Percentiles rank a stretch among this genome's conserved stretches.
phyloP scores from a whole-genome alignment of 2,329 filamentous ascomycete species.

The Monosporascus sp. region DNA sequence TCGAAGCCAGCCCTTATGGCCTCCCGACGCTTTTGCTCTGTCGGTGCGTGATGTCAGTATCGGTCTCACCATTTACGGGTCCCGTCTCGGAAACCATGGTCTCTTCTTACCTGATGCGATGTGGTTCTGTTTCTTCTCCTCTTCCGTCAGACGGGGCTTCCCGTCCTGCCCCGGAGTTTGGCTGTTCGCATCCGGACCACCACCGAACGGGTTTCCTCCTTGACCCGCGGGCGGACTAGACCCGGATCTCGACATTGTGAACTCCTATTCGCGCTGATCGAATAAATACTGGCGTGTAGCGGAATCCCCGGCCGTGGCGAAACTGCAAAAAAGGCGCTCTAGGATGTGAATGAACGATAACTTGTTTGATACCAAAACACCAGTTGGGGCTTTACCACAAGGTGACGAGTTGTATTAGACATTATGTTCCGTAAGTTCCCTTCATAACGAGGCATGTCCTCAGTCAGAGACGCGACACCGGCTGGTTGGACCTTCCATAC shows the following conservation, averaged over 20 bases:
- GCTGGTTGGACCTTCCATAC: too few species aligned
- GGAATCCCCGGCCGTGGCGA: too few species aligned
- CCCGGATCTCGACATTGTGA: not conserved
- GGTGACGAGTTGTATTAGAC: not conserved
- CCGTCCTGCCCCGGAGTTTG: constrained; percentile 30
- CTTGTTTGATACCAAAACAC: too few species aligned
- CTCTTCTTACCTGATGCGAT: constrained; percentile 43
- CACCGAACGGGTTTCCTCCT: not conserved
- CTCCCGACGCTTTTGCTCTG: constrained; percentile 56
- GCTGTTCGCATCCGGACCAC: constrained; percentile 3
- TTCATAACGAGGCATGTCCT: not conserved
- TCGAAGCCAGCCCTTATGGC: constrained; percentile 83
- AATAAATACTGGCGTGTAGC: too few species aligned
- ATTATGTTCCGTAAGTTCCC: not conserved
- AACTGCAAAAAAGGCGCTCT: not conserved
- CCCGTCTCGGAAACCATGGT: not conserved
- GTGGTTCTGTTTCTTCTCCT: constrained; percentile 51
- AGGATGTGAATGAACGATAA: not conserved
- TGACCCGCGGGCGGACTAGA: not conserved
- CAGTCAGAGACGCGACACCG: not conserved
- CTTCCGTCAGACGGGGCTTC: constrained; percentile 46
- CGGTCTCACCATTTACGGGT: not conserved
- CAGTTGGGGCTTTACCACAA: not conserved
- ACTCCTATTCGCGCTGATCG: too few species aligned
- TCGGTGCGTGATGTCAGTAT: not conserved